phyloP scores from a whole-genome alignment of 1,139 yeast species.

The Kodamaea alishanica region DNA sequence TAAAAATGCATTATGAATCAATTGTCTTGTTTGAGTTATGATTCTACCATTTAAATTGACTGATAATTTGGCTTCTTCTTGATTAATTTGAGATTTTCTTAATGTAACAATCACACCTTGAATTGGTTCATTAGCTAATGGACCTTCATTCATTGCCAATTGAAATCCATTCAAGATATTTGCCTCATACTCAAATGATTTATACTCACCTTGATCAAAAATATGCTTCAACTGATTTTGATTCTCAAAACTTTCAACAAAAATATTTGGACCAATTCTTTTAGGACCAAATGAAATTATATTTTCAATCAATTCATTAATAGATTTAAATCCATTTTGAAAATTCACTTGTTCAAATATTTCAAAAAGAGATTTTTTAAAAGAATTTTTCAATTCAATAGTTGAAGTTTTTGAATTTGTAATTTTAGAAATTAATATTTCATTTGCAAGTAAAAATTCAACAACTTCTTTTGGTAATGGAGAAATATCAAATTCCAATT shows the following conservation, averaged over 20 bases:
- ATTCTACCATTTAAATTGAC: slow-evolving; percentile 62
- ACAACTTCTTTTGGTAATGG: slow-evolving; percentile 57
- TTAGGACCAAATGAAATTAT: slow-evolving; percentile 77
- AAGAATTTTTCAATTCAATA: slow-evolving; percentile 12
- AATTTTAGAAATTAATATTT: slow-evolving; percentile 24
- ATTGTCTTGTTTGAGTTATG: slow-evolving; percentile 69
- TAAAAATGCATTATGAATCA: slow-evolving; percentile 64
- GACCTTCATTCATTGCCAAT: slow-evolving; percentile 79
- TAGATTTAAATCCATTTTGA: slow-evolving; percentile 17
- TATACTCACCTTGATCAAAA: slow-evolving; percentile 16
- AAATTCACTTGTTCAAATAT: slow-evolving; percentile 24
- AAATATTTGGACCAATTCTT: slow-evolving; percentile 69
- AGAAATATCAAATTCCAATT: slow-evolving; percentile 46
- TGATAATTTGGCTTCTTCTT: slow-evolving; percentile 28
- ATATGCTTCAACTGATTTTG: slow-evolving; percentile 32
- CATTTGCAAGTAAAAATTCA: slow-evolving; percentile 48
- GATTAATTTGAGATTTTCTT: slow-evolving; percentile 22
- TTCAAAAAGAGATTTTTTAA: slow-evolving; percentile 31
- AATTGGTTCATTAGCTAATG: slow-evolving; percentile 80
- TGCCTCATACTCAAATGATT: slow-evolving; percentile 52
- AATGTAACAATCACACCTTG: slow-evolving; percentile 69
- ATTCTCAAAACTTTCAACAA: slow-evolving; percentile 51
- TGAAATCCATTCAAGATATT: slow-evolving; percentile 81
- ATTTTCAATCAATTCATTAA: slow-evolving; percentile 34
- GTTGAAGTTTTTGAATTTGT: slow-evolving; percentile 17